Percentiles rank a stretch among this genome's conserved stretches.
Evolutionary conservation across 371 early-diverging fungal species (phyloP).

Genomic region (Lichtheimia hyalospora): DNA sequence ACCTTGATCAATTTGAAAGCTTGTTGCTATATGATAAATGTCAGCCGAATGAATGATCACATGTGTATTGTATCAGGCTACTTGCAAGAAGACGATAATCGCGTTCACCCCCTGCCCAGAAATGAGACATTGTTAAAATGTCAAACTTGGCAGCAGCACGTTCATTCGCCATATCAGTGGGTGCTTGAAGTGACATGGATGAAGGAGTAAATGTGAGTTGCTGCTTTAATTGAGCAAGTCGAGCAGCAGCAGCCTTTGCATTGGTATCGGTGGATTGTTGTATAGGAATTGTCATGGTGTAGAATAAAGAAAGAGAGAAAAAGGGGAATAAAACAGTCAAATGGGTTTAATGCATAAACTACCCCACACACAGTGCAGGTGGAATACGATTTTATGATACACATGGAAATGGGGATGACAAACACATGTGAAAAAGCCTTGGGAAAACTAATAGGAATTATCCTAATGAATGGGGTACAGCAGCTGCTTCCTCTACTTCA

Average conservation of each 20-base stretch:
- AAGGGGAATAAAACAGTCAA: neutral
- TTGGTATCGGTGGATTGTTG: constrained; percentile 12
- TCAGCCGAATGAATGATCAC: neutral
- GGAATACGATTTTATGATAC: too few species aligned
- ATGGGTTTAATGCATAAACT: neutral
- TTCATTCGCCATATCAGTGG: constrained; percentile 49
- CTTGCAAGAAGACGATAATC: constrained; percentile 39
- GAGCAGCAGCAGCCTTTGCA: constrained; percentile 26
- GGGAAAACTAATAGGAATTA: neutral
- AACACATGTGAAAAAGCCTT: neutral
- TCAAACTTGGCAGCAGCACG: constrained; percentile 55
- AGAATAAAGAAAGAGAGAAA: neutral
- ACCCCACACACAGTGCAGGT: too few species aligned
- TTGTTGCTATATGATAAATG: constrained; percentile 21
- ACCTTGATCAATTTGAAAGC: constrained; percentile 54
- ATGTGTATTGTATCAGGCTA: neutral
- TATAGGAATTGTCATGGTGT: constrained; percentile 7
- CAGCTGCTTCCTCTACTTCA: constrained; percentile 12
- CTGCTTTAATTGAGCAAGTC: constrained; percentile 26
- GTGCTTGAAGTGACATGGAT: constrained; percentile 31
- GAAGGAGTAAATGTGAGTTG: constrained; percentile 35
- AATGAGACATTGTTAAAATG: constrained; percentile 45
- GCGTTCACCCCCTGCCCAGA: constrained; percentile 50
- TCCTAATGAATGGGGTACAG: neutral
- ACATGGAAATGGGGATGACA: neutral